Evolutionary conservation across 164 flowering plant species (phyloP).

Genomic region (Aristolochia contorta): DNA sequence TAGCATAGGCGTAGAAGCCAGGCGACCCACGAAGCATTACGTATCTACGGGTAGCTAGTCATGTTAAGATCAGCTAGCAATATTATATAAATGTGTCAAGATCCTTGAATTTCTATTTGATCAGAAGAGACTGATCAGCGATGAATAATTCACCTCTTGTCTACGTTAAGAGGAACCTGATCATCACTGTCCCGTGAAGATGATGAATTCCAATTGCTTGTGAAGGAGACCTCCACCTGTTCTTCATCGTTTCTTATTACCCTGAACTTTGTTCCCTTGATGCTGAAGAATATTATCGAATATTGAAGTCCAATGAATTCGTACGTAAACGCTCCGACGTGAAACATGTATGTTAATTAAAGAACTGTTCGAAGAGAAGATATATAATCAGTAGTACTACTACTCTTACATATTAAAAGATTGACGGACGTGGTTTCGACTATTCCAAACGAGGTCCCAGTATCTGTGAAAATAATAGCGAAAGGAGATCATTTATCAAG

Average conservation of each 20-base stretch:
- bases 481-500: background rate
- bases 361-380: too few species aligned
- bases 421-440: conserved; percentile 5
- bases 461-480: conserved; percentile 15
- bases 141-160: conserved; percentile 47
- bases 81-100: too few species aligned
- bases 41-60: too few species aligned
- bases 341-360: too few species aligned
- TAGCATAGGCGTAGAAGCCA: conserved; percentile 79
- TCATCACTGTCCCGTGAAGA: conserved; percentile 43
- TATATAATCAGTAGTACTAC: too few species aligned
- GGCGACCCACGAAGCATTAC: conserved; percentile 61
- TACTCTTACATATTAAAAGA: conserved; percentile 17
- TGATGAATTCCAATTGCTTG: conserved; percentile 68
- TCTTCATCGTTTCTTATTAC: conserved; percentile 55
- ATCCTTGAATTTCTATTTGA: background rate
- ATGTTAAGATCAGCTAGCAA: too few species aligned
- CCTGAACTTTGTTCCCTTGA: conserved; percentile 46
- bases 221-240: conserved; percentile 79
- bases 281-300: conserved; percentile 35
- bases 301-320: background rate
- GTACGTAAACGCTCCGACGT: too few species aligned
- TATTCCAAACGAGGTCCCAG: conserved; percentile 36
- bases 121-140: background rate
- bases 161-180: conserved; percentile 64